Percentiles rank a stretch among this genome's conserved stretches.
Evolutionary conservation across 2,329 filamentous ascomycete genomes (phyloP).

Genomic region (Fusarium papillatum): DNA sequence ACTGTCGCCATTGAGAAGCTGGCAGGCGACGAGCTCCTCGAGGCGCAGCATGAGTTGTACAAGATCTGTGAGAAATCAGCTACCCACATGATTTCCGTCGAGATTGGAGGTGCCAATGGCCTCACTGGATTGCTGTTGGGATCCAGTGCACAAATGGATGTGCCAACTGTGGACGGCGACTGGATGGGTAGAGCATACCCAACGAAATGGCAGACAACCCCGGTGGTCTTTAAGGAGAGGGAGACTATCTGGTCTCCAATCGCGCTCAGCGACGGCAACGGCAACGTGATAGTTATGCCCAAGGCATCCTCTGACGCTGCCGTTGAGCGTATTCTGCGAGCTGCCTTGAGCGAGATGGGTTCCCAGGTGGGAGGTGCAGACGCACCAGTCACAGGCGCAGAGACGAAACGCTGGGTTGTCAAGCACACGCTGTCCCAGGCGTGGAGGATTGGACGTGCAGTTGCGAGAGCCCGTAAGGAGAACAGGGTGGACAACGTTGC

Average conservation of each 20-base stretch:
- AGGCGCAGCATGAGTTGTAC: constrained; percentile 66
- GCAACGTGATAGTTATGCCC: constrained; percentile 64
- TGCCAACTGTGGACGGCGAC: constrained; percentile 66
- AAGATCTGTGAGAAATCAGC: constrained; percentile 60
- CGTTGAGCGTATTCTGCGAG: constrained; percentile 64
- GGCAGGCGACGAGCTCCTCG: constrained; percentile 66
- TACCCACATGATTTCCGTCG: constrained; percentile 72
- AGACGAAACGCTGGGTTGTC: constrained; percentile 65
- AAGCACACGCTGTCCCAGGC: constrained; percentile 66
- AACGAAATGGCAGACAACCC: constrained; percentile 68
- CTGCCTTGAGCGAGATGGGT: constrained; percentile 68
- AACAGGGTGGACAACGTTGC: constrained; percentile 68
- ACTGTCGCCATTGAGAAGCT: constrained; percentile 73
- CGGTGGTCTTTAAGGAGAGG: constrained; percentile 64
- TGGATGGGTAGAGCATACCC: constrained; percentile 71
- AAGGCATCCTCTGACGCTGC: constrained; percentile 59
- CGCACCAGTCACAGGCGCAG: constrained; percentile 61
- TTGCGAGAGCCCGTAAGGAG: constrained; percentile 62
- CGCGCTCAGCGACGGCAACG: constrained; percentile 65
- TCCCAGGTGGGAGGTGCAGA: constrained; percentile 64
- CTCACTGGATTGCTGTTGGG: constrained; percentile 70
- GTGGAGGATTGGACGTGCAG: constrained; percentile 72
- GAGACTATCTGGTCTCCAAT: constrained; percentile 60
- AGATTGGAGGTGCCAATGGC: constrained; percentile 78
- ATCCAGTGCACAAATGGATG: constrained; percentile 63